phyloP scores from a whole-genome alignment of 495 filamentous ascomycete species.

The Penicillium steckii region DNA sequence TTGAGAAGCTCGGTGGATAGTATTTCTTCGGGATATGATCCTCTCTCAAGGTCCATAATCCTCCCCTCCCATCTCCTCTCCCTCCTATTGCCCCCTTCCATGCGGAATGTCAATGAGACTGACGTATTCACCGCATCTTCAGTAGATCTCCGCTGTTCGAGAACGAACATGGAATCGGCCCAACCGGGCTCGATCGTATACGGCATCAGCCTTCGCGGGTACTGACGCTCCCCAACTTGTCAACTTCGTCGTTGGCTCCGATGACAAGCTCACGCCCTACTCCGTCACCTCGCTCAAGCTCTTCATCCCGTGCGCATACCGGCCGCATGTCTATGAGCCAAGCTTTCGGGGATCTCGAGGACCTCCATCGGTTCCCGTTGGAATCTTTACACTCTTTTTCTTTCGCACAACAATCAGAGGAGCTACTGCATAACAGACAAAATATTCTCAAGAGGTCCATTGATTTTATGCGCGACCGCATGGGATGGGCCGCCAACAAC shows the following conservation, averaged over 20 bases:
- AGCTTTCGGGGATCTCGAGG: constrained; percentile 71
- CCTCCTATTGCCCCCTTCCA: constrained; percentile 37
- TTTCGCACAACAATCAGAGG: constrained; percentile 94
- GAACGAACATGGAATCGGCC: constrained; percentile 59
- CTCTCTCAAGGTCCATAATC: constrained; percentile 39
- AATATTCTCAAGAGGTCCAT: constrained; percentile 92
- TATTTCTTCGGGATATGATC: constrained; percentile 42
- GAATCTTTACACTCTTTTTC: constrained; percentile 99
- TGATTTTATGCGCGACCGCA: constrained; percentile 94
- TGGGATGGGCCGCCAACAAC: constrained; percentile 73
- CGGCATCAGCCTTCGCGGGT: constrained; percentile 71
- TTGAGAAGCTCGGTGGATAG: constrained; percentile 44
- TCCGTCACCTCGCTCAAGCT: constrained; percentile 55
- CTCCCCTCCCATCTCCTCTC: too few species aligned
- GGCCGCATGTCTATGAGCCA: constrained; percentile 64
- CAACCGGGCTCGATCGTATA: constrained; percentile 86
- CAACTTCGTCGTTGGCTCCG: constrained; percentile 57
- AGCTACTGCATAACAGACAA: constrained; percentile 84
- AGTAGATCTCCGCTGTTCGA: constrained; percentile 62
- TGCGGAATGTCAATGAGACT: constrained; percentile 31
- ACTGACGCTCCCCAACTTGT: constrained; percentile 65
- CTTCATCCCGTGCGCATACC: constrained; percentile 52
- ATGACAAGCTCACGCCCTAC: constrained; percentile 54
- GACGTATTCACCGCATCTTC: constrained; percentile 40
- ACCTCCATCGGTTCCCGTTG: constrained; percentile 86